phyloP scores from a whole-genome alignment of 2,329 filamentous ascomycete species.

The Beauveria asiatica region DNA sequence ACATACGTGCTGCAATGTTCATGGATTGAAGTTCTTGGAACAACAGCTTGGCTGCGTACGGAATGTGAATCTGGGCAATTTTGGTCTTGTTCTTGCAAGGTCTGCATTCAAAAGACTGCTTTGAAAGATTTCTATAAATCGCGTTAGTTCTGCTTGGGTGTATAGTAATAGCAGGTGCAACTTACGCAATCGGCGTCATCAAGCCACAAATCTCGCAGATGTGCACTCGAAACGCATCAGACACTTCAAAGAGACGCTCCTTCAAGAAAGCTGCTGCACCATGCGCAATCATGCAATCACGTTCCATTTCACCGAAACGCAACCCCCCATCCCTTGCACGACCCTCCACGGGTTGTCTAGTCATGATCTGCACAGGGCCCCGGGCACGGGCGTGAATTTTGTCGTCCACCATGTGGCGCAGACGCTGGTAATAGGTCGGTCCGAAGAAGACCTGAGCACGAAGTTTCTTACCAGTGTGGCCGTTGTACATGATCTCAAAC shows the following conservation, averaged over 20 bases:
- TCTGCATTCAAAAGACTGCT: constrained; percentile 91
- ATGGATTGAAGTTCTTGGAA: constrained; percentile 98
- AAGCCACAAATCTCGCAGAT: constrained; percentile 97
- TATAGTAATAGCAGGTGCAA: constrained; percentile 22
- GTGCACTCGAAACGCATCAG: constrained; percentile 94
- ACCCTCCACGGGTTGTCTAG: constrained; percentile 94
- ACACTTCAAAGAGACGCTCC: constrained; percentile 94
- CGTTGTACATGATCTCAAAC: constrained; percentile 98
- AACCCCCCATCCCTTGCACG: constrained; percentile 95
- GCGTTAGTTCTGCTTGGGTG: constrained; percentile 24
- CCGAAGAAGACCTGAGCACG: constrained; percentile 93
- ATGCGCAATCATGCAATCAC: constrained; percentile 99
- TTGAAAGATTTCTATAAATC: constrained; percentile 69
- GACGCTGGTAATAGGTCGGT: constrained; percentile 96
- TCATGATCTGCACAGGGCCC: constrained; percentile 94
- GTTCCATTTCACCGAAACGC: constrained; percentile 99
- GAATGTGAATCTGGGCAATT: constrained; percentile 96
- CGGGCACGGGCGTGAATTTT: constrained; percentile 99
- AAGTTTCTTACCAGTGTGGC: constrained; percentile 90
- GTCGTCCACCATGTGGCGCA: constrained; percentile 99
- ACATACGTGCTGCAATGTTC: constrained; percentile 98
- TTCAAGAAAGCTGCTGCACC: constrained; percentile 95
- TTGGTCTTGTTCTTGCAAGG: constrained; percentile 99
- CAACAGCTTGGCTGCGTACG: constrained; percentile 92
- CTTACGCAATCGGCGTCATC: constrained; percentile 98